Percentiles rank a stretch among this genome's conserved stretches.
Evolutionary conservation across 2,329 filamentous ascomycete species (phyloP).

Genomic region (Fusarium buharicum): DNA sequence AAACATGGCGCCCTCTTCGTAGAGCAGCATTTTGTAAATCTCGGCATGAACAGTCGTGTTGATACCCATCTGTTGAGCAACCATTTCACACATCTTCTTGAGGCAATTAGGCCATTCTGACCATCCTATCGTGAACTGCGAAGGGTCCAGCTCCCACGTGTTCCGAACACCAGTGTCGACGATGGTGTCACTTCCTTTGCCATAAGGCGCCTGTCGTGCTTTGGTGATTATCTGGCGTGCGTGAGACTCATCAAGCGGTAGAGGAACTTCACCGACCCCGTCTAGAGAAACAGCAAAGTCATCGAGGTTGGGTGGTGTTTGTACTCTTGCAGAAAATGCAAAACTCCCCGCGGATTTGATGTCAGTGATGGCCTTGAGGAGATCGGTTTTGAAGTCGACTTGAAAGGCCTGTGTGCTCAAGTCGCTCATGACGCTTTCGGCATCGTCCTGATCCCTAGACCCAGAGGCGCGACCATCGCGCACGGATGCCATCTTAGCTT

Average conservation of each 20-base stretch:
- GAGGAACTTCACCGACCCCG: neutral
- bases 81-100: constrained; percentile 33
- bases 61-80: constrained; percentile 50
- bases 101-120: constrained; percentile 49
- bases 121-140: constrained; percentile 52
- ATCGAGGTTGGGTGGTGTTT: neutral
- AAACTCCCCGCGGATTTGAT: constrained; percentile 1
- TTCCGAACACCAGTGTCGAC: constrained; percentile 55
- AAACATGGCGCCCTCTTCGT: constrained; percentile 61
- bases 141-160: constrained; percentile 55
- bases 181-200: constrained; percentile 53
- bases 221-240: constrained; percentile 2
- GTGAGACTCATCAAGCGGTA: constrained; percentile 6
- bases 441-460: neutral
- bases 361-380: constrained; percentile 1
- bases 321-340: neutral
- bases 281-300: constrained; percentile 4
- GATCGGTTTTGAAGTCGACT: neutral
- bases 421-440: neutral
- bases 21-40: constrained; percentile 60
- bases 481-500: neutral
- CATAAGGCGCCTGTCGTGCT: constrained; percentile 49
- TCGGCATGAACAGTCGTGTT: constrained; percentile 47
- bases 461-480: neutral
- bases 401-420: neutral